Base-by-base conservation (phyloP, 2,329 filamentous ascomycete species). In the Nemania sp. region DNA sequence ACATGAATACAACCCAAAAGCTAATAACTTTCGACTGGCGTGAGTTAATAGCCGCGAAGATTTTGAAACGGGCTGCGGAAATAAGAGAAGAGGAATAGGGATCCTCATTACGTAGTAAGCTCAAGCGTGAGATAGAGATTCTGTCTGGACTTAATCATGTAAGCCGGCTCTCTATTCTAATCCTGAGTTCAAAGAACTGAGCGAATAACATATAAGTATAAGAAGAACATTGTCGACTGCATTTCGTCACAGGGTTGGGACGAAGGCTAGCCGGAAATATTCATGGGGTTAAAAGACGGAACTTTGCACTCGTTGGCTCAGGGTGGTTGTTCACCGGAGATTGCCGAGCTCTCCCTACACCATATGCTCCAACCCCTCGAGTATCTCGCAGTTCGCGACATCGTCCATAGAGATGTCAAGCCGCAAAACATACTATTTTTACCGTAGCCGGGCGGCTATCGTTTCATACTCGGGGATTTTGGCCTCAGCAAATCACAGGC, bases 291-390 rank as follows among this genome's bases (percentile, higher is more conserved):
- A 1, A 47, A 54, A 13, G 47, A 64, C 0, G 62, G 62, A 5
- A 59, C 2, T 5, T n/a, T 64, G 5, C 1, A 8, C 5, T 54
- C 62, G 2, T 38, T 64, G 13, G 5, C 20, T 2, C 6, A n/a
- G 3, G 8, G 11, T 47, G 13, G 2, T 26, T 4, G 2, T 7
- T 22, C 47, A 15, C 3, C 3, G 13, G 20, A 53, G 0, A 7
- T 58, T 24, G 32, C 11, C 15, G 0, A 8, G 0, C 2, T 8
- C 4, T 26, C 11, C 6, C 41, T 56, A 4, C 2, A 54, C 15
- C 62, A 64, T 1, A 59, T 59, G 4, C 62, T 64, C 26, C 47
- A 59, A 47, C 55, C 62, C 1, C 15, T 58, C 1, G 62, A 64
- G n/a, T 58, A 8, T 13, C 24, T 64, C 1, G n/a, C 54, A 1